A percentile compares a stretch with the other conserved stretches of the same genome.
phyloP scores from a whole-genome alignment of 2,329 filamentous ascomycete species.

The Aspergillus sp. region DNA sequence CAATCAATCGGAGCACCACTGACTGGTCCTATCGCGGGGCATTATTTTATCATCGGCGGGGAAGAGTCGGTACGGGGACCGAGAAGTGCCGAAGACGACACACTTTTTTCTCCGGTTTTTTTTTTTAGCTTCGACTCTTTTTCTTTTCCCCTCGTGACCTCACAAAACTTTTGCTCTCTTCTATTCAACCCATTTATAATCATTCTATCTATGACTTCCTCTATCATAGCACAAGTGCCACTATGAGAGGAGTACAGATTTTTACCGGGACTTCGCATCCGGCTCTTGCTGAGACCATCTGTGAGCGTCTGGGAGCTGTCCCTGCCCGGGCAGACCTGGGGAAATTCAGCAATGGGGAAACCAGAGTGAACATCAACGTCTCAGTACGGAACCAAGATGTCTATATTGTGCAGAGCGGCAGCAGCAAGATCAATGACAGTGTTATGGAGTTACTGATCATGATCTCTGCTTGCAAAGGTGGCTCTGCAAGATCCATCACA shows the following conservation, averaged over 20 bases:
- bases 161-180: conserved; percentile 7
- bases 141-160: conserved; percentile 12
- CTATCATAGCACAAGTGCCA: conserved; percentile 13
- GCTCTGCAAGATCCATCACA: conserved; percentile 92
- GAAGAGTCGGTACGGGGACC: conserved; percentile 7
- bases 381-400: conserved; percentile 96
- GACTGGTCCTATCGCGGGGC: conserved; percentile 7
- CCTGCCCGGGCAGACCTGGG: conserved; percentile 55
- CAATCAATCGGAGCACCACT: conserved; percentile 7
- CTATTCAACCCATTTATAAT: conserved; percentile 11
- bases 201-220: conserved; percentile 2
- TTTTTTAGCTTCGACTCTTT: neutral
- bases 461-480: conserved; percentile 97
- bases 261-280: conserved; percentile 63
- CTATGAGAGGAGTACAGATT: conserved; percentile 61
- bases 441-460: conserved; percentile 99
- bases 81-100: conserved; percentile 8
- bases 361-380: conserved; percentile 58
- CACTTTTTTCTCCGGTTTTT: conserved; percentile 4
- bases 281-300: conserved; percentile 57
- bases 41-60: conserved; percentile 2
- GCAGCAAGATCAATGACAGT: conserved; percentile 92
- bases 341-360: conserved; percentile 66
- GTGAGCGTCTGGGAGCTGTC: conserved; percentile 57
- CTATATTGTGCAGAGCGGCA: conserved; percentile 96